A percentile compares a stretch with the other conserved stretches of the same genome.
Conservation (phyloP, 2,329 filamentous ascomycete species). For the Penicillium sp. region DNA sequence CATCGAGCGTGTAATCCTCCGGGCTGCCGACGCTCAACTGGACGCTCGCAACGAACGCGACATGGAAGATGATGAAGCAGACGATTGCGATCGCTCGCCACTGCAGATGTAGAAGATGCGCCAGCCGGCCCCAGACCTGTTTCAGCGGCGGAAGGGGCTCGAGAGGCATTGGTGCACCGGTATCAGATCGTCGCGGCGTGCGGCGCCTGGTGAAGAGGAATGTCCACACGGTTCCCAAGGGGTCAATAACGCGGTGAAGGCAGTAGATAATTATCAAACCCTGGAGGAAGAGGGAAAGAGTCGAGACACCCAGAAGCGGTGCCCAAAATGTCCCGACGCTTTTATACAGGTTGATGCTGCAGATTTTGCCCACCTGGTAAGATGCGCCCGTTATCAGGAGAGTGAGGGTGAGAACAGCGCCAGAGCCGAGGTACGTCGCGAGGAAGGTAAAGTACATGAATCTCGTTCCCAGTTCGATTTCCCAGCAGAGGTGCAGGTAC, state of each 20-base stretch:
- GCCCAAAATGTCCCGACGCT: not conserved
- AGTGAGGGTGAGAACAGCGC: not conserved
- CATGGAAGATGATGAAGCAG: not conserved
- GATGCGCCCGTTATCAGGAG: not conserved
- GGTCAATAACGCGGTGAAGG: not conserved
- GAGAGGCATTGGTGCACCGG: too few species aligned
- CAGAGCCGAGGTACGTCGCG: not conserved
- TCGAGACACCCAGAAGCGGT: not conserved
- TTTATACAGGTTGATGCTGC: not conserved
- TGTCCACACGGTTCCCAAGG: not conserved
- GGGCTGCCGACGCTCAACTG: not conserved
- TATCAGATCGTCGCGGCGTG: not conserved
- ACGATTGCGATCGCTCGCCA: slow-evolving; percentile 3
- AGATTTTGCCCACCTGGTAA: slow-evolving; percentile 6
- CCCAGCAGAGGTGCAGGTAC: slow-evolving; percentile 5
- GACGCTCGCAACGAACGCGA: not conserved
- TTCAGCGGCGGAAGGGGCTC: not conserved
- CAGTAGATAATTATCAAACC: not conserved
- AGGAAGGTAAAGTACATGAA: not conserved
- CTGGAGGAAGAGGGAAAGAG: not conserved
- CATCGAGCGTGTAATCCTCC: not conserved
- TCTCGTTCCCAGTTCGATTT: not conserved
- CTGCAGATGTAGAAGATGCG: not conserved
- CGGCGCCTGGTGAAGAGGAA: not conserved
- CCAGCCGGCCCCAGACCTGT: not conserved